A percentile compares a stretch with the other conserved stretches of the same genome.
Conservation (phyloP, 345 rosid genomes). For the Cochlearia excelsa region DNA sequence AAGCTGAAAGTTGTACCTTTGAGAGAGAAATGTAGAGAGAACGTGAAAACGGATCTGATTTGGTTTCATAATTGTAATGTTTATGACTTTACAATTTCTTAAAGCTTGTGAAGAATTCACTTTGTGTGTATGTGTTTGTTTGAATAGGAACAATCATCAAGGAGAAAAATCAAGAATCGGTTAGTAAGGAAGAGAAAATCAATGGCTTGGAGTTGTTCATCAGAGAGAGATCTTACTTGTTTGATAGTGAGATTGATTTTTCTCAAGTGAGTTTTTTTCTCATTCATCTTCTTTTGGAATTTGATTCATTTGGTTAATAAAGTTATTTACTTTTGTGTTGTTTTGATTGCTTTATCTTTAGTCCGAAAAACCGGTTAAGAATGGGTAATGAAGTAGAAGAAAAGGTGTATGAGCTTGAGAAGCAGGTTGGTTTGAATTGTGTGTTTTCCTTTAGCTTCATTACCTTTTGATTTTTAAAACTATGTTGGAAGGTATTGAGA, state of each 20-base stretch:
- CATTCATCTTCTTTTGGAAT: background rate
- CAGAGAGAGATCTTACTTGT: conserved; percentile 36
- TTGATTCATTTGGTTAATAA: background rate
- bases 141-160: conserved; percentile 35
- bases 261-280: conserved; percentile 31
- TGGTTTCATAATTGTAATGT: background rate
- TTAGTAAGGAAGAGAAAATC: conserved; percentile 35
- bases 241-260: conserved; percentile 40
- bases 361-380: conserved; percentile 10
- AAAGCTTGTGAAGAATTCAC: background rate
- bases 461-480: too few relatives aligned
- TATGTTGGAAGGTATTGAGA: conserved; percentile 28
- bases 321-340: background rate
- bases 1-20: too few relatives aligned
- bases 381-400: conserved; percentile 24
- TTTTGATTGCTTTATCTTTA: background rate
- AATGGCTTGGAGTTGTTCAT: conserved; percentile 36
- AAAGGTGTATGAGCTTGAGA: too few relatives aligned
- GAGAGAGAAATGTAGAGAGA: too few relatives aligned
- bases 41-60: conserved; percentile 11
- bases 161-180: conserved; percentile 32
- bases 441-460: background rate
- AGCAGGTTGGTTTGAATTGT: background rate
- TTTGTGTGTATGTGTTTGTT: background rate
- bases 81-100: conserved; percentile 3